phyloP scores from a whole-genome alignment of 1,139 yeast species.

The Geotrichum phurueaensis region DNA sequence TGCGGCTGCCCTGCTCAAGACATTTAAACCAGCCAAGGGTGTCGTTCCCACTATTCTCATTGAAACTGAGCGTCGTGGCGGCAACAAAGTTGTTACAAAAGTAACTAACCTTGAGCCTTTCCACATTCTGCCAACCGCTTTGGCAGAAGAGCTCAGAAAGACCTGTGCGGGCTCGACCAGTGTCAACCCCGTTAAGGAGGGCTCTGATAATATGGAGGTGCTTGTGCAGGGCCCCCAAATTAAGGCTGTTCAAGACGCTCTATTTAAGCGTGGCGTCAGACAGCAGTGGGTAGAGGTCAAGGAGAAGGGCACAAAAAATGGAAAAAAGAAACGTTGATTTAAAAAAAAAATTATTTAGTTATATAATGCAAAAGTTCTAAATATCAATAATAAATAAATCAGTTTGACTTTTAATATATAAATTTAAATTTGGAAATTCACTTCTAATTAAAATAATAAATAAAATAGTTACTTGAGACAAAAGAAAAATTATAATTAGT shows the following conservation, averaged over 20 bases:
- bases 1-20: slow-evolving; percentile 30
- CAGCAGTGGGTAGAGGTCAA: slow-evolving; percentile 58
- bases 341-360: neutral
- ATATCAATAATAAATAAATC: neutral
- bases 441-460: neutral
- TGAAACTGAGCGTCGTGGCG: slow-evolving; percentile 70
- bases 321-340: slow-evolving; percentile 23
- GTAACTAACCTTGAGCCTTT: slow-evolving; percentile 65
- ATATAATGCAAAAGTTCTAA: neutral
- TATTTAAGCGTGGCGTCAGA: slow-evolving; percentile 63
- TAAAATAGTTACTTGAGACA: neutral
- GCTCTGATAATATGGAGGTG: slow-evolving; percentile 51
- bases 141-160: slow-evolving; percentile 65
- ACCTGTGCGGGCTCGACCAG: slow-evolving; percentile 89
- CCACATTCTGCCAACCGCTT: slow-evolving; percentile 54
- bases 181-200: slow-evolving; percentile 44
- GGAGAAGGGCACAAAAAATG: slow-evolving; percentile 58
- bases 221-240: slow-evolving; percentile 90
- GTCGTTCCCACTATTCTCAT: slow-evolving; percentile 60
- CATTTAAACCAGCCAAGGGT: slow-evolving; percentile 46
- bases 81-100: slow-evolving; percentile 73
- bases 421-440: too few species aligned
- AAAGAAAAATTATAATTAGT: neutral
- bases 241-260: slow-evolving; percentile 49
- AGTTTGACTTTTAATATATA: too few species aligned